Percentiles rank a stretch among this genome's conserved stretches.
Conservation (phyloP, 1,284 basidiomycete species). For the Boletellus sp. region DNA sequence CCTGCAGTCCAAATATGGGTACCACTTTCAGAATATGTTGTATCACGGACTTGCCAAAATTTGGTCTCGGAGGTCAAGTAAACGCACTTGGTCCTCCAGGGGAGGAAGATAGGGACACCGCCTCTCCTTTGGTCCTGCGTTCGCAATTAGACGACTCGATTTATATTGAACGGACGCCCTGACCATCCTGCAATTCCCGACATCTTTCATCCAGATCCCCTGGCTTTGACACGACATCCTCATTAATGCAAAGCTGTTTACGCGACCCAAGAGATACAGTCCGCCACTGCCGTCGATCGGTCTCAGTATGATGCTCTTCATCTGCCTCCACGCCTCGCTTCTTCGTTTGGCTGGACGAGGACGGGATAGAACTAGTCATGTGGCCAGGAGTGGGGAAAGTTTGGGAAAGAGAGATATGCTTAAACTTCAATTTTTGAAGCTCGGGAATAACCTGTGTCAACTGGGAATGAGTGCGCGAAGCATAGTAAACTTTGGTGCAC, state of each 20-base stretch:
- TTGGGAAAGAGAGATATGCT: constrained; percentile 13
- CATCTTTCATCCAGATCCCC: constrained; percentile 92
- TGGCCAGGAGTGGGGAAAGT: constrained; percentile 5
- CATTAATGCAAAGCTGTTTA: constrained; percentile 92
- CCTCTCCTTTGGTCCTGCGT: constrained; percentile 54
- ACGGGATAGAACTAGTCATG: constrained; percentile 7
- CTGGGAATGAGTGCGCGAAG: constrained; percentile 94
- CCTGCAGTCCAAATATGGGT: constrained; percentile 42
- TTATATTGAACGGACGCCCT: constrained; percentile 12
- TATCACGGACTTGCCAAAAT: constrained; percentile 60
- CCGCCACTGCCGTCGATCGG: constrained; percentile 40
- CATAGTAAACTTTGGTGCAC: constrained; percentile 85
- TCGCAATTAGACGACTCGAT: constrained; percentile 1
- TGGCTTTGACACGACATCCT: constrained; percentile 59
- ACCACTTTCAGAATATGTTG: background rate
- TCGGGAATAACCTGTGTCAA: constrained; percentile 89
- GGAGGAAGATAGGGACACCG: constrained; percentile 83
- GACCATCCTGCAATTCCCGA: constrained; percentile 81
- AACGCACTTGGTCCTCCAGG: constrained; percentile 62
- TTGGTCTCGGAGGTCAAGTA: constrained; percentile 88
- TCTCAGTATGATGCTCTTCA: constrained; percentile 27
- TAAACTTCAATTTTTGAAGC: constrained; percentile 65
- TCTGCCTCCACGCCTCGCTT: constrained; percentile 23
- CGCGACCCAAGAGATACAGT: constrained; percentile 87
- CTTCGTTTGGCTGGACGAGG: constrained; percentile 5